phyloP scores from a whole-genome alignment of 495 filamentous ascomycete species.

The Parmelia sp. region DNA sequence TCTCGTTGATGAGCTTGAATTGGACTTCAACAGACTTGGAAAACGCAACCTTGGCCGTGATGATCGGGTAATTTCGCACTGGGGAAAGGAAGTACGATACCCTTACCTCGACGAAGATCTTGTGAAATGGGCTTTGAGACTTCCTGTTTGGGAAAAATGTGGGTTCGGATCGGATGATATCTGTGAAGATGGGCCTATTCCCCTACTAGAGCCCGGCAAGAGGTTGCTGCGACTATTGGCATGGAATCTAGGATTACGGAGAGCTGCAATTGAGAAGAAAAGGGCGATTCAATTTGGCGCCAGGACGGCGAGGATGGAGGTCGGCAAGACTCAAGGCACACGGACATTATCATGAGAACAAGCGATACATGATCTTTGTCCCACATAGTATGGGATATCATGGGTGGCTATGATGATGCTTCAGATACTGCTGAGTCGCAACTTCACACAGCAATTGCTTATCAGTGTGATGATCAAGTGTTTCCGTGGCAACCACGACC shows the following conservation, averaged over 20 bases:
- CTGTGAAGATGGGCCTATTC: constrained; percentile 31
- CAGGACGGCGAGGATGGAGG: constrained; percentile 79
- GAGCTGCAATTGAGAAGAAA: constrained; percentile 79
- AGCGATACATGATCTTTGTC: background rate
- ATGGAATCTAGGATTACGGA: constrained; percentile 59
- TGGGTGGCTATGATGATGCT: constrained; percentile 29
- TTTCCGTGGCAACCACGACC: constrained; percentile 15
- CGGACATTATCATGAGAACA: constrained; percentile 38
- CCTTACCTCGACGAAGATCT: constrained; percentile 86
- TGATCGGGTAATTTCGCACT: constrained; percentile 82
- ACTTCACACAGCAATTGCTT: constrained; percentile 8
- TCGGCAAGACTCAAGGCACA: constrained; percentile 66
- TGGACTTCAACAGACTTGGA: constrained; percentile 81
- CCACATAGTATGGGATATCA: background rate
- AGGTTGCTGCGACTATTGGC: constrained; percentile 74
- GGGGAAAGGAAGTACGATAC: constrained; percentile 86
- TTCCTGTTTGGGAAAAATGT: constrained; percentile 77
- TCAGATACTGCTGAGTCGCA: constrained; percentile 36
- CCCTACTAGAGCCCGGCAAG: constrained; percentile 66
- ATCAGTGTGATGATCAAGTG: constrained; percentile 13
- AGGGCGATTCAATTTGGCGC: constrained; percentile 87
- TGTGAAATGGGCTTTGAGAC: constrained; percentile 67
- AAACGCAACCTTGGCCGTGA: constrained; percentile 92
- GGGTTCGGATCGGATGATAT: constrained; percentile 36
- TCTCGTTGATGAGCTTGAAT: constrained; percentile 73